These are phyloP conservation scores for Ceratocystis ficicola DNA, from an alignment of 2,329 filamentous ascomycete species.

Conservation along the genomic window DNA sequence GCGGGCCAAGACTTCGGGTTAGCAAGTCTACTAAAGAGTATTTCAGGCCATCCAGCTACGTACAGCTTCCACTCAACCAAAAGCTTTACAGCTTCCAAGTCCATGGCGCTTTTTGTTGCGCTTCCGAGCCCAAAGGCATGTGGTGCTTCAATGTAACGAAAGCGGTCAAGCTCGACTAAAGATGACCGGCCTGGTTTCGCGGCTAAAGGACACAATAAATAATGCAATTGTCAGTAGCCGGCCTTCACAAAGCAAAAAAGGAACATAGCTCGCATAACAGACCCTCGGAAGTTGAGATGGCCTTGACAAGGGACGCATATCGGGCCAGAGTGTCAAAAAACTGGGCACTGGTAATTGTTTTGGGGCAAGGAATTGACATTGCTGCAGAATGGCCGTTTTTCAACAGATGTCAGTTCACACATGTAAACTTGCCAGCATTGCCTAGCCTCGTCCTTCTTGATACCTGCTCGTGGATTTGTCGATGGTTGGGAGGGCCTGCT, in stretches of 20 bases:
- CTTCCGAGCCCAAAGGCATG: conserved; percentile 32
- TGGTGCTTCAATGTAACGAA: conserved; percentile 46
- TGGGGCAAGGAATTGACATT: neutral
- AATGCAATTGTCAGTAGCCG: neutral
- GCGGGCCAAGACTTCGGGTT: neutral
- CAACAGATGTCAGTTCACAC: too few species aligned
- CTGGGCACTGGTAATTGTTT: conserved; percentile 11
- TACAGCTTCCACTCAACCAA: conserved; percentile 64
- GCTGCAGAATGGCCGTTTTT: neutral
- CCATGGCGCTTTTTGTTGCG: conserved; percentile 33
- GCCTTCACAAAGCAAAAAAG: neutral
- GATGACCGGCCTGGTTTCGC: conserved; percentile 40
- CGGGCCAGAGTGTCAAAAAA: conserved; percentile 15
- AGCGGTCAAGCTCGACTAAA: conserved; percentile 46
- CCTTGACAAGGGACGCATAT: conserved; percentile 13
- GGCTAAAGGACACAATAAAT: conserved; percentile 24
- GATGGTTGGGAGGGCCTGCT: neutral
- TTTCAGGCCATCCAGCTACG: conserved; percentile 26
- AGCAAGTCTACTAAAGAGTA: neutral
- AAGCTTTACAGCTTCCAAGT: conserved; percentile 44
- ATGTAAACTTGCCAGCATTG: too few species aligned
- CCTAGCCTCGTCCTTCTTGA: too few species aligned
- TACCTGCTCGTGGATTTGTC: too few species aligned
- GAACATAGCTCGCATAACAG: neutral
- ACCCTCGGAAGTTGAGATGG: conserved; percentile 18